Conservation (phyloP, 1,284 basidiomycete species). For the Chalciporus sp. region DNA sequence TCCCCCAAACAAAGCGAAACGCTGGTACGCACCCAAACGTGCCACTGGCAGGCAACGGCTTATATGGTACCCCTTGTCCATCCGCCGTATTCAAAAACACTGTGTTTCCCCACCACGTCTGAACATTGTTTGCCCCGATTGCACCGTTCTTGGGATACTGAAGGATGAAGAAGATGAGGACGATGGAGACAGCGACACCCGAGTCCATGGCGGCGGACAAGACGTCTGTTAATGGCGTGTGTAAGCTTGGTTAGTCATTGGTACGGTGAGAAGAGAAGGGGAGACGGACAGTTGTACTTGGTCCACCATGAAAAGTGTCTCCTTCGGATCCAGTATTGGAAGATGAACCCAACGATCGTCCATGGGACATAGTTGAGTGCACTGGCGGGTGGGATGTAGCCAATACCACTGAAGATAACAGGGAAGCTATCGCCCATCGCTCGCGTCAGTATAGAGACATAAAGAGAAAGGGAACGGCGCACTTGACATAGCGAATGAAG, state of each 20-base stretch:
- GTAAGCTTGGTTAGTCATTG: background rate
- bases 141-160: slow-evolving; percentile 66
- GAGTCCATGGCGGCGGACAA: slow-evolving; percentile 51
- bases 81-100: slow-evolving; percentile 50
- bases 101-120: slow-evolving; percentile 75
- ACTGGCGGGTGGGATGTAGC: slow-evolving; percentile 52
- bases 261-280: background rate
- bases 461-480: background rate
- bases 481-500: slow-evolving; percentile 50
- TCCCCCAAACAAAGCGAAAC: background rate
- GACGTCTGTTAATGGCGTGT: slow-evolving; percentile 36
- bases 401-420: slow-evolving; percentile 55
- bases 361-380: slow-evolving; percentile 51
- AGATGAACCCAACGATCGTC: slow-evolving; percentile 52
- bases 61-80: slow-evolving; percentile 30
- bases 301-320: slow-evolving; percentile 55
- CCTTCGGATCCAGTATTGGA: slow-evolving; percentile 54
- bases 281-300: slow-evolving; percentile 51
- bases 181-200: slow-evolving; percentile 55
- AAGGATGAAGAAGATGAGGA: slow-evolving; percentile 68
- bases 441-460: background rate
- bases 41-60: slow-evolving; percentile 30
- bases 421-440: slow-evolving; percentile 39
- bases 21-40: slow-evolving; percentile 41
- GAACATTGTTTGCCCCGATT: slow-evolving; percentile 57